Base-by-base conservation (phyloP, 2,329 filamentous ascomycete genomes). In the Bertia moriformis region DNA sequence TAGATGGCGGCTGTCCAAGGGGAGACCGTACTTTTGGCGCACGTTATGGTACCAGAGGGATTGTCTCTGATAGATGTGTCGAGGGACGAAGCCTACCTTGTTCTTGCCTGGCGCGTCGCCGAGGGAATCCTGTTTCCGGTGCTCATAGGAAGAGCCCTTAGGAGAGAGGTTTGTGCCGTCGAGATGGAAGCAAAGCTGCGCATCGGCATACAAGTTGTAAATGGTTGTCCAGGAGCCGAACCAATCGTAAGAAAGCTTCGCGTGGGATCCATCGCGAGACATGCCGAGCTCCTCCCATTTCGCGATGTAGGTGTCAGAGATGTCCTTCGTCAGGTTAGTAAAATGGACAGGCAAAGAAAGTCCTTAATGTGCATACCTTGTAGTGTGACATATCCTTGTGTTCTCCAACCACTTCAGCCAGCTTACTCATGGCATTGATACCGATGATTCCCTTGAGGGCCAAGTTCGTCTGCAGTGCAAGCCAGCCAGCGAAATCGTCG, bases 161-260 rank as follows among this genome's bases (percentile, higher is more conserved):
- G 42, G 32, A 18, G 32, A 35, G 32, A 15, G 12, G 19, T 39
- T 19, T 19, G 42, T 29, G 17, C 32, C 39, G 43, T 39, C 20
- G 35, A 66, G 46, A 15, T 82, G 71, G 58, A 91, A 85, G 51
- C 75, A 78, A 4, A 93, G 72, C 30, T 88, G 65, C 19, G 73
- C 74, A 59, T 93, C 85, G 13, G 79, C 75, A 59, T 85, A 93
- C 18, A 93, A 68, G 52, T 87, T 89, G 65, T 93, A 93, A 24
- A 93, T 68, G 1, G 68, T 48, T 19, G 67, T 67, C 46, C 68
- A 61, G n/a, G 63, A 65, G 41, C 52, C 48, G 1, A 48, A 51
- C 66, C 80, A 78, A 51, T 85, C 71, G 59, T 93, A 93, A 10
- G 80, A 74, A 7, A 93, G 67, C 47, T 85, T 88, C 17, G 83